Conservation (phyloP, 1,284 basidiomycete species). For the Gymnopus androsaceus region DNA sequence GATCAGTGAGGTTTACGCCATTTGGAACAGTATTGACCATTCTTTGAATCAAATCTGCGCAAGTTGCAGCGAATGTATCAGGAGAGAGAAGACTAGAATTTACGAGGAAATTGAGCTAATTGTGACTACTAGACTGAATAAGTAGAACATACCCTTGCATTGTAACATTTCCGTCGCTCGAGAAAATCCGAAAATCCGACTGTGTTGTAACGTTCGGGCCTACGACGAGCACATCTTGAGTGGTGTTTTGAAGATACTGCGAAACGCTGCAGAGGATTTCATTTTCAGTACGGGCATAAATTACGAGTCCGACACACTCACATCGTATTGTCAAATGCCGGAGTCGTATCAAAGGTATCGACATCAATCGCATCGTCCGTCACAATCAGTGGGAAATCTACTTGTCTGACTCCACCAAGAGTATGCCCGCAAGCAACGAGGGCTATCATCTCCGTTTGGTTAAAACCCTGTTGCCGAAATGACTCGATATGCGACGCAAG, state of each 20-base stretch:
- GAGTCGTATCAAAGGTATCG: constrained; percentile 3
- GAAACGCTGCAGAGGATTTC: constrained; percentile 1
- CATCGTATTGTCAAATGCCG: background rate
- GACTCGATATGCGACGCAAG: constrained; percentile 5
- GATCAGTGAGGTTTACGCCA: constrained; percentile 21
- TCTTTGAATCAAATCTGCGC: constrained; percentile 21
- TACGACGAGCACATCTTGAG: constrained; percentile 12
- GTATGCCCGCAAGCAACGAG: constrained; percentile 15
- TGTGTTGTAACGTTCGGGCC: constrained; percentile 9
- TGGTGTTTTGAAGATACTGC: constrained; percentile 13
- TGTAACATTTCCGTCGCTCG: constrained; percentile 15
- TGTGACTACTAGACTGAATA: background rate
- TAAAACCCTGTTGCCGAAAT: constrained; percentile 12
- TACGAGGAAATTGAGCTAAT: too few relatives aligned
- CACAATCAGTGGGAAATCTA: background rate
- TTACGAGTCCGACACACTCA: background rate
- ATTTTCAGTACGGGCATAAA: background rate
- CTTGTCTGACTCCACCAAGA: constrained; percentile 4
- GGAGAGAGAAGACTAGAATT: background rate
- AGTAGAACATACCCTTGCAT: constrained; percentile 8
- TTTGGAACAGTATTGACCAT: constrained; percentile 29
- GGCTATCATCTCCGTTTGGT: constrained; percentile 11
- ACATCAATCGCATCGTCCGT: background rate
- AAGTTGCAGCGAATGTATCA: constrained; percentile 15
- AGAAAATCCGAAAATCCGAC: constrained; percentile 15